phyloP scores from a whole-genome alignment of 2,329 filamentous ascomycete species.

The Paecilomyces sp. region DNA sequence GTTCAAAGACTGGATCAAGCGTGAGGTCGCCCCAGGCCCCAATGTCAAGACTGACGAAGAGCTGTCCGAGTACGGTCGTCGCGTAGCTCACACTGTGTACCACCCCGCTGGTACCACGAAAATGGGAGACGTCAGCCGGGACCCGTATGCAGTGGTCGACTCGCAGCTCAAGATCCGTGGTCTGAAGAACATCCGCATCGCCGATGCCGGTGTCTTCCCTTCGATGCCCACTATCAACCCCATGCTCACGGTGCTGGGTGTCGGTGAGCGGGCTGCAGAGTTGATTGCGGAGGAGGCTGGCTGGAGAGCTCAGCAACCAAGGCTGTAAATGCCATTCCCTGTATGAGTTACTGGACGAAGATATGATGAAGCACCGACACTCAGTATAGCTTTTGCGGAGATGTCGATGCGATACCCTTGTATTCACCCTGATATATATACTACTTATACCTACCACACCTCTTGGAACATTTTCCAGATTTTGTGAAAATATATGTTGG shows the following conservation, averaged over 20 bases:
- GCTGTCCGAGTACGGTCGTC: constrained; percentile 71
- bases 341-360: neutral
- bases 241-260: constrained; percentile 79
- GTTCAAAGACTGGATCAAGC: constrained; percentile 77
- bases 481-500: neutral
- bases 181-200: constrained; percentile 67
- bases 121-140: constrained; percentile 68
- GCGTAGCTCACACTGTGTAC: constrained; percentile 81
- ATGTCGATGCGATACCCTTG: neutral
- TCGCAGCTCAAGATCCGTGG: constrained; percentile 64
- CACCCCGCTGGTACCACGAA: constrained; percentile 84
- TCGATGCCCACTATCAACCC: constrained; percentile 83
- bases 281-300: constrained; percentile 68
- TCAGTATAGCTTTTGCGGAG: neutral
- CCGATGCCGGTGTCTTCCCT: constrained; percentile 82
- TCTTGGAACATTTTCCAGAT: neutral
- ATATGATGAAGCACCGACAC: neutral
- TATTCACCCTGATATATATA: neutral
- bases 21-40: constrained; percentile 72
- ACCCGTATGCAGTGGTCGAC: constrained; percentile 74
- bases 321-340: constrained; percentile 34
- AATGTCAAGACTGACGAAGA: constrained; percentile 69
- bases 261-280: constrained; percentile 80
- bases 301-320: constrained; percentile 53
- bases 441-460: neutral